A percentile compares a stretch with the other conserved stretches of the same genome.
These are phyloP conservation scores for Clitoria ternatea DNA, from an alignment of 306 rosid species.

Conservation along the genomic window DNA sequence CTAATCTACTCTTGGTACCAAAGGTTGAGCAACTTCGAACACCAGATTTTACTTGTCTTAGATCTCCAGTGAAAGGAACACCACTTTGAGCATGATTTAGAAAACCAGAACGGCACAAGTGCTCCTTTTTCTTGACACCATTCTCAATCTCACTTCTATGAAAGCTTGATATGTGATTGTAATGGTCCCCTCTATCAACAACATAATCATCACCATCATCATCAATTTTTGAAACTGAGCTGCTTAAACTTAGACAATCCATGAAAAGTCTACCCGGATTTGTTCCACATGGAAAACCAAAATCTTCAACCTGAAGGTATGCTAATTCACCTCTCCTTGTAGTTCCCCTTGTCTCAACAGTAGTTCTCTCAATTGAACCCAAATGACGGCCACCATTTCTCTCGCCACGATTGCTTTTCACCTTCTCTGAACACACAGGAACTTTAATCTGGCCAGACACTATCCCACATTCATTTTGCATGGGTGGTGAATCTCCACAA, in stretches of 20 bases:
- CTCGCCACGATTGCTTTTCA: conserved; percentile 42
- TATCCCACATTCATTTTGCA: conserved; percentile 22
- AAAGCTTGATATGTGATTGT: conserved; percentile 41
- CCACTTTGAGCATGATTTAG: conserved; percentile 39
- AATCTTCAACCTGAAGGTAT: conserved; percentile 57
- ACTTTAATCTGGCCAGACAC: conserved; percentile 35
- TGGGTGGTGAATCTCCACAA: conserved; percentile 43
- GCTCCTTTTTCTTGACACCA: conserved; percentile 45
- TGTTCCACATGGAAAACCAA: conserved; percentile 77
- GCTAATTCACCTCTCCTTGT: conserved; percentile 53
- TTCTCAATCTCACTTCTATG: conserved; percentile 27
- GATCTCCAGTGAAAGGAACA: conserved; percentile 40
- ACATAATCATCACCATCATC: conserved; percentile 37
- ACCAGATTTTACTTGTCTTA: conserved; percentile 28
- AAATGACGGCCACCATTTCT: conserved; percentile 36
- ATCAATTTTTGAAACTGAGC: conserved; percentile 60
- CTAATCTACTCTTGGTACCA: conserved; percentile 58
- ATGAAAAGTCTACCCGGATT: conserved; percentile 88
- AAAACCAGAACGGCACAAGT: conserved; percentile 32
- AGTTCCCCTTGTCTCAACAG: conserved; percentile 35
- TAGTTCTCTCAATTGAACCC: conserved; percentile 31
- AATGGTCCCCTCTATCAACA: conserved; percentile 38
- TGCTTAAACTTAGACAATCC: conserved; percentile 87
- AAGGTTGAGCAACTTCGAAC: conserved; percentile 40
- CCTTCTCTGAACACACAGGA: conserved; percentile 32